These are phyloP conservation scores for Chaetomium tenue DNA, from an alignment of 495 filamentous ascomycete genomes.

Conservation along the genomic window DNA sequence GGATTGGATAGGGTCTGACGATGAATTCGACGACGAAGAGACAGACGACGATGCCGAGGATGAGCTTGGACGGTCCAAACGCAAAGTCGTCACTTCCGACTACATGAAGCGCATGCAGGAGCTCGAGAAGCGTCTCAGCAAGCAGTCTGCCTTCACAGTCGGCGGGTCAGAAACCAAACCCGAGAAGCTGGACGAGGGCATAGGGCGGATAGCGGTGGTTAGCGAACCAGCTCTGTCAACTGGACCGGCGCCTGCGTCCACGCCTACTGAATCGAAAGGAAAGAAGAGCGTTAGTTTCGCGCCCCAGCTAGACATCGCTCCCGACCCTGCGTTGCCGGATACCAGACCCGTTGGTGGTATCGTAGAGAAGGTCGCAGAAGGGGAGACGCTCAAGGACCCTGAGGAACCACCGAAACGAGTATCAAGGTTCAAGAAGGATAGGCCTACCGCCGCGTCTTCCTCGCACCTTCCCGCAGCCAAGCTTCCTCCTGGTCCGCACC, in stretches of 20 bases:
- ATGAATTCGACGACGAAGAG: constrained; percentile 52
- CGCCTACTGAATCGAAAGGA: constrained; percentile 2
- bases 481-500: constrained; percentile 36
- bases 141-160: constrained; percentile 41
- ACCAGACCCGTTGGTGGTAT: constrained; percentile 46
- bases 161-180: constrained; percentile 16
- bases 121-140: constrained; percentile 69
- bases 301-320: constrained; percentile 67
- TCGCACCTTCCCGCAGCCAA: constrained; percentile 14
- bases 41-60: constrained; percentile 59
- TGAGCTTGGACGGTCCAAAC: constrained; percentile 65
- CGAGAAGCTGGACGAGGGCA: constrained; percentile 23
- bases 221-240: constrained; percentile 6
- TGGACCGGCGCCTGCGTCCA: not conserved
- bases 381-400: constrained; percentile 28
- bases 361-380: constrained; percentile 46
- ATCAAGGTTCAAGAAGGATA: constrained; percentile 50
- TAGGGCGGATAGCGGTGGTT: constrained; percentile 28
- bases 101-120: constrained; percentile 78
- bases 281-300: constrained; percentile 82
- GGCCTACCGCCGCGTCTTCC: constrained; percentile 19
- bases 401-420: constrained; percentile 39
- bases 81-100: constrained; percentile 62
- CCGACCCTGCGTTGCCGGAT: constrained; percentile 35
- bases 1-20: constrained; percentile 51